These are phyloP conservation scores for Chaetomium sp. DNA, from an alignment of 2,329 filamentous ascomycete species.

Conservation along the genomic window DNA sequence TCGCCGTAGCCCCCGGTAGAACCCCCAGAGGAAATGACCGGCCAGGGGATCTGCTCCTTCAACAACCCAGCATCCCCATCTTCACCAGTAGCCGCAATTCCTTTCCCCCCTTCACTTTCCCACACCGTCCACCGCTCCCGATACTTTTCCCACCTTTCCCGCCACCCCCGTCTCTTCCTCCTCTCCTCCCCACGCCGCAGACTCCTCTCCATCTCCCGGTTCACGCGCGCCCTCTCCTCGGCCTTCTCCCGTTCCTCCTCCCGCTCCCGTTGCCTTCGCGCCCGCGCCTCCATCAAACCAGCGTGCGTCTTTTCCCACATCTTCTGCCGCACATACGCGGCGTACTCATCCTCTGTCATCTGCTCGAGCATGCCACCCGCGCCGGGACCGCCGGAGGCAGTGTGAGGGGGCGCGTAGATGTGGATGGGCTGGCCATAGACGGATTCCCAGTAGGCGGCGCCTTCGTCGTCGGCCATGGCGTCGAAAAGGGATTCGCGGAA, in stretches of 20 bases:
- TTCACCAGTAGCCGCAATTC: slow-evolving; percentile 18
- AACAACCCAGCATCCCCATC: not conserved
- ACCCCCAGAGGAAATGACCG: slow-evolving; percentile 28
- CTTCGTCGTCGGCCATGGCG: slow-evolving; percentile 93
- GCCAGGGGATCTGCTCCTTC: slow-evolving; percentile 55
- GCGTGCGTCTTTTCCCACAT: slow-evolving; percentile 98
- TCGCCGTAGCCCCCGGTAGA: not conserved
- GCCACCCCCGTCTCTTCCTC: slow-evolving; percentile 47
- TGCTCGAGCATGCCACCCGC: slow-evolving; percentile 50
- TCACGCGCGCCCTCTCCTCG: slow-evolving; percentile 40
- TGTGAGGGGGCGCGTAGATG: slow-evolving; percentile 49
- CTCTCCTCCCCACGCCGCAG: slow-evolving; percentile 61
- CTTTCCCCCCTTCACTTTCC: slow-evolving; percentile 32
- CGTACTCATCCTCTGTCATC: slow-evolving; percentile 93
- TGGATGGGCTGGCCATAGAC: slow-evolving; percentile 97
- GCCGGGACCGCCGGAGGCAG: not conserved
- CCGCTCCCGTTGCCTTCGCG: slow-evolving; percentile 49
- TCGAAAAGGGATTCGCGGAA: slow-evolving; percentile 96
- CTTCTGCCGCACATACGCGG: slow-evolving; percentile 70
- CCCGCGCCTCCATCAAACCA: slow-evolving; percentile 71
- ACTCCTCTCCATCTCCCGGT: slow-evolving; percentile 62
- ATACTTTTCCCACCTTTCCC: slow-evolving; percentile 60
- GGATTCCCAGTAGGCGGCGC: slow-evolving; percentile 87
- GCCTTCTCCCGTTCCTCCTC: slow-evolving; percentile 34
- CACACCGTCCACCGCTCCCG: slow-evolving; percentile 52